Evolutionary conservation across 805 yeast genomes (phyloP), one percentile per base, ranked within the genome.

Genomic region (Maudiozyma bulderi): DNA sequence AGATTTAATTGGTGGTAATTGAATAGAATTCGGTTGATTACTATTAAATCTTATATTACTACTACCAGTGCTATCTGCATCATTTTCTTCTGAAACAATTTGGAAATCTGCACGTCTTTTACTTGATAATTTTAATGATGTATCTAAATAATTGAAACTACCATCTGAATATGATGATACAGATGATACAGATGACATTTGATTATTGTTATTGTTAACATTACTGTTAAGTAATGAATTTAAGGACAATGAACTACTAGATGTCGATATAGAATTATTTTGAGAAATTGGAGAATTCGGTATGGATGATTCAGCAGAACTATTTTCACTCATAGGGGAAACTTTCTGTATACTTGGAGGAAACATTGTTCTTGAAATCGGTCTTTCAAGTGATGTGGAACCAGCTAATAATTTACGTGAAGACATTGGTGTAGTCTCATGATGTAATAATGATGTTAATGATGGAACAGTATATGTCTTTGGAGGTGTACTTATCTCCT

Each of bases 1-100:
- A 46, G 53, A 52, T 41, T 58, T 49, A 32, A 60, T 50, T 14
- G 64, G 58, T 6, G 64, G 64, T 31, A 60, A 45, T 31, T 47
- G 50, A n/a, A 40, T 15, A 6, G 29, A 26, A 56, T 50, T n/a
- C 51, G 33, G 20, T 8, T 44, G 11, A 26, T 37, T 35, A 14
- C 14, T 38, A n/a, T 31, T 13, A n/a, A 4, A 6, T 8, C 43
- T 43, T 11, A 40, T 46, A 29, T 46, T 46, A 35, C 44, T 49
- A 35, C 44, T 49, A 38, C 45, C 42, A 26, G 50, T 46, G 38
- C 47, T n/a, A 3, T 33, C 32, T 5, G 49, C 32, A 47, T 47
- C 34, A 31, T 52, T 50, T 5, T 51, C 56, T 32, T 51, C 56
- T 8, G 48, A 40, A 1, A 50, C 31, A 15, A 53, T 30, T 13